Percentiles rank a stretch among this genome's conserved stretches.
Conservation (phyloP, 1,284 basidiomycete species). For the Leccinum olivaceoglutinosum region DNA sequence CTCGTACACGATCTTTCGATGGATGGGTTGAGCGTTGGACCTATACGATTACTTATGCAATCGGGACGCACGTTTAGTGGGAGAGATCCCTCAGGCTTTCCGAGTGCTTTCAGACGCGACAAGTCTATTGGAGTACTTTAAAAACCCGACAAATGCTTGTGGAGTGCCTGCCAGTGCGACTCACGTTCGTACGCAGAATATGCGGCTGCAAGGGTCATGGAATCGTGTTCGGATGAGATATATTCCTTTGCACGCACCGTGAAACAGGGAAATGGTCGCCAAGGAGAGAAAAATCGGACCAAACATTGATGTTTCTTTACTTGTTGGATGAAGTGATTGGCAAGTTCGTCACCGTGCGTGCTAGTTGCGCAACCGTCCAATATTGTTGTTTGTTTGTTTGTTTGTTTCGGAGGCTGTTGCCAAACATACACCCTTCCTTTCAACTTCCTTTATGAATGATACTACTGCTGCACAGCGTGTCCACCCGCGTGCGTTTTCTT, state of each 20-base stretch:
- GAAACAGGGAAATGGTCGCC: constrained; percentile 43
- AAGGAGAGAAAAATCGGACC: constrained; percentile 40
- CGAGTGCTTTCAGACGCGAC: constrained; percentile 69
- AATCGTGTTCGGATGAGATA: neutral
- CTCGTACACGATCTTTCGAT: constrained; percentile 62
- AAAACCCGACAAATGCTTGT: neutral
- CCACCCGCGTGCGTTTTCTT: too few relatives aligned
- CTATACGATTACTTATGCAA: neutral
- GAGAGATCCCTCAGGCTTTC: constrained; percentile 57
- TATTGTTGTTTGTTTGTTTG: neutral
- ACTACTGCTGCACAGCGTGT: too few relatives aligned
- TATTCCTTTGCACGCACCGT: constrained; percentile 35
- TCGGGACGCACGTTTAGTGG: constrained; percentile 52
- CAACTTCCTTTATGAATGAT: too few relatives aligned
- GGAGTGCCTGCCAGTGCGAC: constrained; percentile 21
- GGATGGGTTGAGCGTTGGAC: neutral
- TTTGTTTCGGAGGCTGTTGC: constrained; percentile 15
- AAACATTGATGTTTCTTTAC: constrained; percentile 29
- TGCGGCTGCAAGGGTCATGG: constrained; percentile 39
- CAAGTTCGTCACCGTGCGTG: neutral
- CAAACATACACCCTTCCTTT: constrained; percentile 7
- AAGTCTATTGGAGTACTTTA: constrained; percentile 44
- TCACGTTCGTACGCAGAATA: constrained; percentile 62
- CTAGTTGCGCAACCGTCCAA: too few relatives aligned
- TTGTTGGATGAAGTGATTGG: neutral